Base-by-base conservation (phyloP, 1,284 basidiomycete genomes). In the Chondrostereum purpureum region DNA sequence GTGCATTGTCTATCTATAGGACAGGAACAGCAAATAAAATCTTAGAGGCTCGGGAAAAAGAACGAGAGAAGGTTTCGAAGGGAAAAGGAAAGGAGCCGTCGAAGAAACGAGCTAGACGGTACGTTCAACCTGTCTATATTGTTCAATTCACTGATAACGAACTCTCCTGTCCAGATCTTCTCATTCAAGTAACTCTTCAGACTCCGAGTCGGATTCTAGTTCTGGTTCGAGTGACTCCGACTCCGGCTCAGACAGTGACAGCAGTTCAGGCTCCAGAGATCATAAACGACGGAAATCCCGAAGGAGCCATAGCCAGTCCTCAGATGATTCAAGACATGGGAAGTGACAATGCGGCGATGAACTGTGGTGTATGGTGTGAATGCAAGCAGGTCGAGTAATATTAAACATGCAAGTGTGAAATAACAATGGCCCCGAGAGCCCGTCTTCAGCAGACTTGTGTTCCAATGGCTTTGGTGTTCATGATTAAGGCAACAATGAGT, bases 401-500 rank as follows among this genome's bases (percentile, higher is more conserved):
- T 31, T 8, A 31, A 8, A 31, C 27, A n/a, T 31, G 27, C n/a
- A n/a, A n/a, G n/a, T n/a, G n/a, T n/a, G n/a, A n/a, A n/a, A n/a
- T n/a, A 31, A 31, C 27, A n/a, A n/a, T 31, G n/a, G 27, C n/a
- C 27, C n/a, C n/a, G 8, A 8, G 27, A 8, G 27, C n/a, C 27
- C 27, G 8, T 31, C 27, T 31, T 31, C 27, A 31, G 27, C 27
- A 31, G 8, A 31, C 27, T 31, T 31, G 27, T 31, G n/a, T 31
- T 8, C 27, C 27, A n/a, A n/a, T 31, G 4, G 43, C 18, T 11
- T 24, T 44, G 44, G 80, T 84, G 70, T 92, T 90, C 80, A 92
- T 84, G 66, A 92, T 91, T 27, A 92, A 78, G 16, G 90, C 90
- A 50, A 92, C 89, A 58, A 92, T 92, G 48, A 92, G 77, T 49